Evolutionary conservation across 2,329 filamentous ascomycete genomes (phyloP).

Genomic region (Cytospora piceicola): DNA sequence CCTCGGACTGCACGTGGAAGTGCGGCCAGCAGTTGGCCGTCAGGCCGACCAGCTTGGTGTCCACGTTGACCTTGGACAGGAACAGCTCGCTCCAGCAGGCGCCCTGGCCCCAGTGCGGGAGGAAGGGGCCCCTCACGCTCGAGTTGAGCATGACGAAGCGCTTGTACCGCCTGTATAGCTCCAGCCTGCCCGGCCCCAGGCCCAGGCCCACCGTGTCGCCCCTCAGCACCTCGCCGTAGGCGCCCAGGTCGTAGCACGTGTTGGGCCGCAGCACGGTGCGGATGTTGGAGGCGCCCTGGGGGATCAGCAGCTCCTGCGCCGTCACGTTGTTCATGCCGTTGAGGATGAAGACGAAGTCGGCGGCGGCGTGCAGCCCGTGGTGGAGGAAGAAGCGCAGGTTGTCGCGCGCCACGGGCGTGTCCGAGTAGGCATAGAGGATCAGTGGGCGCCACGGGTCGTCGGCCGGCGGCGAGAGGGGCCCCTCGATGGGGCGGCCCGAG

Average conservation of each 20-base stretch:
- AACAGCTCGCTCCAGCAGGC: conserved; percentile 45
- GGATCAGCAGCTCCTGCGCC: conserved; percentile 34
- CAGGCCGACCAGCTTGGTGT: conserved; percentile 43
- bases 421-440: conserved; percentile 43
- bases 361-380: conserved; percentile 42
- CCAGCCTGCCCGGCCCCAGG: conserved; percentile 30
- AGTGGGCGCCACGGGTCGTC: conserved; percentile 35
- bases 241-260: conserved; percentile 44
- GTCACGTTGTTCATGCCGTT: conserved; percentile 40
- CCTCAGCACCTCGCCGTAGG: conserved; percentile 41
- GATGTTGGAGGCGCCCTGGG: conserved; percentile 38
- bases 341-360: conserved; percentile 47
- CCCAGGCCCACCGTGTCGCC: conserved; percentile 15
- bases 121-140: conserved; percentile 43
- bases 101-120: conserved; percentile 40
- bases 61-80: conserved; percentile 36
- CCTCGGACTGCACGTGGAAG: conserved; percentile 44
- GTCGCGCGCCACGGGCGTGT: conserved; percentile 39
- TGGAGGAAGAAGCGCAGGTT: conserved; percentile 44
- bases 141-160: conserved; percentile 44
- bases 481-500: conserved; percentile 25
- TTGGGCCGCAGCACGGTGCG: conserved; percentile 38
- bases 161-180: conserved; percentile 42
- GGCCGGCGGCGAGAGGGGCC: conserved; percentile 28
- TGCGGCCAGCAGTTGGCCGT: conserved; percentile 42